Conservation (phyloP, 2,329 filamentous ascomycete species). For the Aspergillus viridinutans region DNA sequence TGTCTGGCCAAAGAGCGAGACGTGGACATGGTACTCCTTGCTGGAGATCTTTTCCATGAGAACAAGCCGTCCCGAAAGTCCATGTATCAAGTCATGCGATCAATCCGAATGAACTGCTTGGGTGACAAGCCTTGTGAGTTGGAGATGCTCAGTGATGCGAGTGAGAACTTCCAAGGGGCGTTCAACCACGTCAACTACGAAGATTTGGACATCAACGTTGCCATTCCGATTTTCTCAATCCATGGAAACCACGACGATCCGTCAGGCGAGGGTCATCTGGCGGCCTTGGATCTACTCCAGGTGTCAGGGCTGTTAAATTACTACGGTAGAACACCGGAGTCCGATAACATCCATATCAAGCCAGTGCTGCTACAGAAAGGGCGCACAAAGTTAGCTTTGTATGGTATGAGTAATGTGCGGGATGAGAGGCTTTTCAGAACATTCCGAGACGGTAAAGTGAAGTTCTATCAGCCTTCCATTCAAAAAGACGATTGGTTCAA, state of each 20-base stretch:
- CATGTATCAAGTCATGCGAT: conserved; percentile 96
- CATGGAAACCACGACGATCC: conserved; percentile 98
- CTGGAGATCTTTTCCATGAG: conserved; percentile 94
- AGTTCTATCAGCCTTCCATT: conserved; percentile 78
- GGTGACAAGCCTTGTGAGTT: conserved; percentile 94
- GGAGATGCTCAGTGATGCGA: conserved; percentile 89
- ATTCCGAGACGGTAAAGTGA: conserved; percentile 88
- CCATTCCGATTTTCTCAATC: conserved; percentile 96
- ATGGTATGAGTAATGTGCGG: conserved; percentile 91
- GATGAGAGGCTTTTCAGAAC: conserved; percentile 93
- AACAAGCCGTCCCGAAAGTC: conserved; percentile 95
- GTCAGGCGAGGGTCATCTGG: conserved; percentile 89
- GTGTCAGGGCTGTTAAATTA: conserved; percentile 92
- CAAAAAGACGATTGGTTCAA: conserved; percentile 94
- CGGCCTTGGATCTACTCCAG: conserved; percentile 85
- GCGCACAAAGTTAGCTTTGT: conserved; percentile 83
- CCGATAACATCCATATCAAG: conserved; percentile 89
- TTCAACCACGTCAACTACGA: conserved; percentile 98
- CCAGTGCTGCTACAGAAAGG: conserved; percentile 93
- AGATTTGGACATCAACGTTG: conserved; percentile 93
- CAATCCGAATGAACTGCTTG: conserved; percentile 85
- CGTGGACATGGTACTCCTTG: conserved; percentile 96
- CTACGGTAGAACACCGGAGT: conserved; percentile 85
- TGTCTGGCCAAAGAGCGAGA: conserved; percentile 78
- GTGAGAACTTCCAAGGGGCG: conserved; percentile 81